Evolutionary conservation across 352 stramenopile genomes (phyloP).

Genomic region (Phytophthora colocasiae): DNA sequence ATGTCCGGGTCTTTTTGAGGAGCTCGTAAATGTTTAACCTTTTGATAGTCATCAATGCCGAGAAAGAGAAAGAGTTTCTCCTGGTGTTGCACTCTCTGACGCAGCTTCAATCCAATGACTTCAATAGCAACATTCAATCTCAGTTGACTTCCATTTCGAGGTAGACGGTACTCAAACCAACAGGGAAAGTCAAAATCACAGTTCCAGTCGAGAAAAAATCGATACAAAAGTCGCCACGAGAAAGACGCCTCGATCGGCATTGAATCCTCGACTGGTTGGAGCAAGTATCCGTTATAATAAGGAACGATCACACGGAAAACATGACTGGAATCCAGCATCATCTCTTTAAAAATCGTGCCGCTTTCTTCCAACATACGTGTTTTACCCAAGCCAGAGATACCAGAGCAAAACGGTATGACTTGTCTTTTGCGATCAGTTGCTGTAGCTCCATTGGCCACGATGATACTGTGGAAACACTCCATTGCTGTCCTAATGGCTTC

Average conservation of each 20-base stretch:
- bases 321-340: too few species aligned
- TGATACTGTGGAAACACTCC: too few species aligned
- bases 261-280: slow-evolving; percentile 30
- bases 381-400: too few species aligned
- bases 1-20: background rate
- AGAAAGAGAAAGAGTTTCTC: slow-evolving; percentile 39
- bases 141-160: slow-evolving; percentile 14
- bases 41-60: slow-evolving; percentile 43
- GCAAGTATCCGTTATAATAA: too few species aligned
- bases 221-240: slow-evolving; percentile 17
- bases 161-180: slow-evolving; percentile 11
- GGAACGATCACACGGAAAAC: too few species aligned
- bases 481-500: too few species aligned
- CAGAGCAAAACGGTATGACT: too few species aligned
- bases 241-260: slow-evolving; percentile 49
- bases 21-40: slow-evolving; percentile 27
- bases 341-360: too few species aligned
- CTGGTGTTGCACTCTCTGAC: background rate
- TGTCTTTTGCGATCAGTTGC: too few species aligned
- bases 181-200: slow-evolving; percentile 15
- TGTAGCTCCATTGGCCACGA: too few species aligned
- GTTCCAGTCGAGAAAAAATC: slow-evolving; percentile 37
- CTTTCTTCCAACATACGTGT: too few species aligned
- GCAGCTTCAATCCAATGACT: slow-evolving; percentile 25
- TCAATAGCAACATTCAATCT: background rate